Evolutionary conservation across 1,284 basidiomycete genomes (phyloP).

Genomic region (Irpex lacteus): DNA sequence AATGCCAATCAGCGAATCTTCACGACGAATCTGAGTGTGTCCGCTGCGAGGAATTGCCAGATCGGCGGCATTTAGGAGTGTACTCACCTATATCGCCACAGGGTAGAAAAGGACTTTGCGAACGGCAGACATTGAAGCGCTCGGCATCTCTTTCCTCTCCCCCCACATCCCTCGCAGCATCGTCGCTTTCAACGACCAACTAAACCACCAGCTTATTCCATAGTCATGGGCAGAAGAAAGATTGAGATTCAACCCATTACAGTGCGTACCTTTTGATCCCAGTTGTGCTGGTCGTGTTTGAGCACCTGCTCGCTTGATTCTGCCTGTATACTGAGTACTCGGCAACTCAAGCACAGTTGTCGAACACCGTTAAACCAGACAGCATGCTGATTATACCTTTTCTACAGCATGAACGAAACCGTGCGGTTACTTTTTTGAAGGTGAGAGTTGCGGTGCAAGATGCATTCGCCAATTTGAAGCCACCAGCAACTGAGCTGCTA

Average conservation of each 20-base stretch:
- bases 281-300: conserved; percentile 1
- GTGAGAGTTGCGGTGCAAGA: conserved; percentile 29
- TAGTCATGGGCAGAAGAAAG: conserved; percentile 81
- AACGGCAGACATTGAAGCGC: background rate
- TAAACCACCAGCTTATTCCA: conserved; percentile 6
- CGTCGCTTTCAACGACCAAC: background rate
- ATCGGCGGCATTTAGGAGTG: no score
- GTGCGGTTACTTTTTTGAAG: conserved; percentile 90
- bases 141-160: conserved; percentile 1
- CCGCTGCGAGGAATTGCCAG: no score
- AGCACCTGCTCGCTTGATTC: background rate
- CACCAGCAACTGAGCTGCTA: conserved; percentile 29
- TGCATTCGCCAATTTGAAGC: background rate
- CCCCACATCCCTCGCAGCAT: background rate
- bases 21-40: background rate
- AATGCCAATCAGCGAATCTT: background rate
- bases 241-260: conserved; percentile 88
- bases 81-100: background rate
- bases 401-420: conserved; percentile 84
- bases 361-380: background rate
- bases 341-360: background rate
- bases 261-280: conserved; percentile 38
- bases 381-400: conserved; percentile 12
- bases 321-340: background rate
- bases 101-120: conserved; percentile 5